Percentiles rank a stretch among this genome's conserved stretches.
Evolutionary conservation across 345 rosid genomes (phyloP).

Genomic region (Abelmoschus esculentus): DNA sequence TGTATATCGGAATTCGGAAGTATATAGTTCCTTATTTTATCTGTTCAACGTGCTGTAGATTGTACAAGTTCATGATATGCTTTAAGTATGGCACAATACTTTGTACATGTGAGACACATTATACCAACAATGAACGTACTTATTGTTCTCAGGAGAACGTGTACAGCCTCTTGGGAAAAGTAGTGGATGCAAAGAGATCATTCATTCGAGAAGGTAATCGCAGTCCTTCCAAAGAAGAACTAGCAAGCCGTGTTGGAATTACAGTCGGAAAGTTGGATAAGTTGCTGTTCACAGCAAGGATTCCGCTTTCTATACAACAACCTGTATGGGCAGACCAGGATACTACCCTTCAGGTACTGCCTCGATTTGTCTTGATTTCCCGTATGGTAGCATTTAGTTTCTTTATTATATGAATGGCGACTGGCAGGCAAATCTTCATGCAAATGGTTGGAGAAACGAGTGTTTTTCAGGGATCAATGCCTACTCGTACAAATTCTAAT

Average conservation of each 20-base stretch:
- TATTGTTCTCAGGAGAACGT: constrained; percentile 48
- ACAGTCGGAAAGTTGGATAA: constrained; percentile 52
- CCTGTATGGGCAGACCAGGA: constrained; percentile 70
- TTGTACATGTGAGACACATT: not conserved
- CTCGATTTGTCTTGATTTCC: not conserved
- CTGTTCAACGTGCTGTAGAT: not conserved
- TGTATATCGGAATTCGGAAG: not conserved
- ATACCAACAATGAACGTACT: constrained; percentile 21
- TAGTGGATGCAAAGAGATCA: constrained; percentile 55
- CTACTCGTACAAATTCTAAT: no score
- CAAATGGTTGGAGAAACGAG: not conserved
- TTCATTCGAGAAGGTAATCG: constrained; percentile 48
- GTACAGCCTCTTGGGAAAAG: constrained; percentile 44
- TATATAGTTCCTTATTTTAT: not conserved
- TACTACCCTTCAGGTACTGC: constrained; percentile 60
- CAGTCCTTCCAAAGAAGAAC: constrained; percentile 49
- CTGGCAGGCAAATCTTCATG: not conserved
- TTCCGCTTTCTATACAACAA: constrained; percentile 65
- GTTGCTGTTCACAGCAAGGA: constrained; percentile 41
- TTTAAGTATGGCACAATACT: not conserved
- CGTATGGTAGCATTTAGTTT: not conserved
- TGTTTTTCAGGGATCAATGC: not conserved
- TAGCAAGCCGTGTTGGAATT: constrained; percentile 64
- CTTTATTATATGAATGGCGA: not conserved
- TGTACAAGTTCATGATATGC: not conserved